These are phyloP conservation scores for Eleusine indica DNA, from an alignment of 176 grass and related monocot species.

Conservation along the genomic window DNA sequence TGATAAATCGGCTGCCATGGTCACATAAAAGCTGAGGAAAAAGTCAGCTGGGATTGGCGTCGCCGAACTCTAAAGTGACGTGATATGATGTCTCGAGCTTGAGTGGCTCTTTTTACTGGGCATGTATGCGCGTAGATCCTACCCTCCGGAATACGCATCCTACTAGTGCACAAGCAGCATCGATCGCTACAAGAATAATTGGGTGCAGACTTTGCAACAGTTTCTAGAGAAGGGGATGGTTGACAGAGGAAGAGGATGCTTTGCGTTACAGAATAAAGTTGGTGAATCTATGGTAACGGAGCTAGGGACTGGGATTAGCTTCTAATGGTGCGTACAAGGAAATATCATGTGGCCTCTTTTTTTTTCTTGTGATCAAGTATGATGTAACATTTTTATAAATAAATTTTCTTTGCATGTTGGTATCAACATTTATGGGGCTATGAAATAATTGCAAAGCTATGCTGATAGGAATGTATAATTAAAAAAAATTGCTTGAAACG, in stretches of 20 bases:
- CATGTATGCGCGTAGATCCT: conserved; percentile 26
- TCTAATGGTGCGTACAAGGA: not conserved
- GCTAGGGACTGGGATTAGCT: not conserved
- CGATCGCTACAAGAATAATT: conserved; percentile 3
- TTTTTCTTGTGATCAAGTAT: not conserved
- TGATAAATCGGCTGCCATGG: conserved; percentile 20
- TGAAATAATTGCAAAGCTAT: not conserved
- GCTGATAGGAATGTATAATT: not conserved
- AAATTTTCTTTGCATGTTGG: not conserved
- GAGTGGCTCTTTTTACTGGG: conserved; percentile 33
- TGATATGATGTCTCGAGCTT: conserved; percentile 24
- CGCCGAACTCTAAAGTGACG: conserved; percentile 20
- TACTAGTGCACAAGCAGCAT: conserved; percentile 19
- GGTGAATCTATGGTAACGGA: not conserved
- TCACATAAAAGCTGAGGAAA: conserved; percentile 16
- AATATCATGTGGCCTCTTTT: not conserved
- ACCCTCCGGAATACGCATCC: conserved; percentile 22
- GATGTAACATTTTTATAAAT: not conserved
- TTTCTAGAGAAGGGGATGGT: conserved; percentile 1
- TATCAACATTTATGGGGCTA: not conserved
- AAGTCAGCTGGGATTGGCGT: conserved; percentile 31
- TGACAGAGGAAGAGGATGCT: not conserved
- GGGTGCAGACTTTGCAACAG: conserved; percentile 4
- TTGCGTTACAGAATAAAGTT: conserved; percentile 4
- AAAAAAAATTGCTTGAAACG: conserved; percentile 10